A percentile compares a stretch with the other conserved stretches of the same genome.
These are phyloP conservation scores for Calonectria montana DNA, from an alignment of 2,329 filamentous ascomycete species.

Conservation along the genomic window DNA sequence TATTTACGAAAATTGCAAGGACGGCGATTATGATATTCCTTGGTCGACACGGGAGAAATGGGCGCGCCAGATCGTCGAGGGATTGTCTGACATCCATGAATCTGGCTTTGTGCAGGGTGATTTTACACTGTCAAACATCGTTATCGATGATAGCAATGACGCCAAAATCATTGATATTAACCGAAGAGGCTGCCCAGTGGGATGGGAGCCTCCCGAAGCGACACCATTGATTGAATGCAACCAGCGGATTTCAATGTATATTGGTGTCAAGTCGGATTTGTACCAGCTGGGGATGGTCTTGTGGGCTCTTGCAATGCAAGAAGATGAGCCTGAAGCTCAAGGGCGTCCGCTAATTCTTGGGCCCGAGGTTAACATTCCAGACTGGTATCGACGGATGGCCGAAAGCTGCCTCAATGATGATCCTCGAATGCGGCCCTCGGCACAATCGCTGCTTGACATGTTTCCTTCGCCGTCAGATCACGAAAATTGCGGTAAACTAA, in stretches of 20 bases:
- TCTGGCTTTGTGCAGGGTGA: constrained; percentile 97
- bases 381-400: constrained; percentile 82
- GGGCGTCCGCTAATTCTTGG: constrained; percentile 74
- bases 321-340: constrained; percentile 89
- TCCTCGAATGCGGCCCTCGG: constrained; percentile 79
- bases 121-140: constrained; percentile 97
- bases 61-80: constrained; percentile 91
- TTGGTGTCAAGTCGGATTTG: constrained; percentile 96
- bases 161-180: constrained; percentile 99
- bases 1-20: constrained; percentile 80
- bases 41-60: constrained; percentile 85
- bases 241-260: constrained; percentile 95
- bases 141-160: constrained; percentile 85
- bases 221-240: constrained; percentile 86
- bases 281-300: constrained; percentile 98
- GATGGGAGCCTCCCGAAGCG: constrained; percentile 97
- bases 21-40: constrained; percentile 64
- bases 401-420: constrained; percentile 80
- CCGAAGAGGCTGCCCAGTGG: constrained; percentile 93
- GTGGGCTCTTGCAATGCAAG: constrained; percentile 88
- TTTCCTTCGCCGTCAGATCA: constrained; percentile 64
- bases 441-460: constrained; percentile 74
- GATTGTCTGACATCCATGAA: constrained; percentile 93
- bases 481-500: constrained; percentile 30
- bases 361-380: constrained; percentile 73